Evolutionary conservation across 768 basidiomycete species (phyloP).

Genomic region (Termitomyces sp.): DNA sequence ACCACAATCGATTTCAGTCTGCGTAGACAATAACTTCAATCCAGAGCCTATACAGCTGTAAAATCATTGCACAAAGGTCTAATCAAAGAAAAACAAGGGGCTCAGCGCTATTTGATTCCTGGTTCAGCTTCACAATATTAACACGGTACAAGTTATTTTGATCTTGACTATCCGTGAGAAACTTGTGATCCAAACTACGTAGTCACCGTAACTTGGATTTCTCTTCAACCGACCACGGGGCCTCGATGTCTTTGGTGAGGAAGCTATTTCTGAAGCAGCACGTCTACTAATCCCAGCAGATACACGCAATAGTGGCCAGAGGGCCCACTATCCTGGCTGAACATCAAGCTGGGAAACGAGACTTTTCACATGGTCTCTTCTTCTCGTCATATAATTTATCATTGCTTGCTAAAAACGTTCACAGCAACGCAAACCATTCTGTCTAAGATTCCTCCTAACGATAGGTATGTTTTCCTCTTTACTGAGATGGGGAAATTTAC

Average conservation of each 20-base stretch:
- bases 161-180: not conserved
- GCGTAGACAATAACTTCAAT: not conserved
- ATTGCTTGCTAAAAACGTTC: not conserved
- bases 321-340: slow-evolving; percentile 83
- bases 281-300: slow-evolving; percentile 33
- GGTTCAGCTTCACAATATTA: no score
- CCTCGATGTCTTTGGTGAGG: slow-evolving; percentile 29
- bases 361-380: slow-evolving; percentile 84
- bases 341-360: slow-evolving; percentile 73
- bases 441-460: slow-evolving; percentile 92
- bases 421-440: slow-evolving; percentile 85
- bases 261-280: not conserved
- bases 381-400: not conserved
- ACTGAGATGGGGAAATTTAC: not conserved
- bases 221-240: not conserved
- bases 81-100: not conserved
- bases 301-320: slow-evolving; percentile 82
- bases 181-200: not conserved
- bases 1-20: not conserved
- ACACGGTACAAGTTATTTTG: no score
- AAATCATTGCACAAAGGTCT: not conserved
- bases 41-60: no score
- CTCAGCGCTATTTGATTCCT: not conserved
- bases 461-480: slow-evolving; percentile 34
- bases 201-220: not conserved